Base-by-base conservation (phyloP, 495 filamentous ascomycete genomes). In the Aspergillus cristatus region DNA sequence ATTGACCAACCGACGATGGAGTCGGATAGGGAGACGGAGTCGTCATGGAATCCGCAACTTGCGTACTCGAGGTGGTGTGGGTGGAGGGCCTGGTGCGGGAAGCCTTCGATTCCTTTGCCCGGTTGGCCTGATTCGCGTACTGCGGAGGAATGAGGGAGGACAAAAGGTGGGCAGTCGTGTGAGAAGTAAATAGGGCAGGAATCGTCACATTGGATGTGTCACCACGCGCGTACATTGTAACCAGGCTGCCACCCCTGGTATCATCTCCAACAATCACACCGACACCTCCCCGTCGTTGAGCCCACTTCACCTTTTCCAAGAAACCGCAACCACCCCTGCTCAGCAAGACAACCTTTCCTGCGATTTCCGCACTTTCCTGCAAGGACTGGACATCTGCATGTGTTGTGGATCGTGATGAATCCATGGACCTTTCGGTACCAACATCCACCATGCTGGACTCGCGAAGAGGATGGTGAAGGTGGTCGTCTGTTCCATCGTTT, bases 161-260 rank as follows among this genome's bases (percentile, higher is more conserved):
- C 5, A 99, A 71, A 13, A 99, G 68, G 54, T 95, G 88, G 2
- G 93, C 91, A 6, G 89, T 97, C 4, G 86, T 99, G 47, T 88
- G 75, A 1, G 91, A 94, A 1, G 91, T 97, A 55, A 99, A 99
- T 10, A 97, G 63, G 1, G 93, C 82, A 3, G 91, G 87, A 34
- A 97, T 96, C 2, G 86, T 84, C 43, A 97, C 74, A 48, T 98
- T 95, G 20, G 85, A 93, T 3, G 87, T 95, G 58, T 96, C 87
- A 16, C 90, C 91, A 34, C 81, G 71, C 7, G 91, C 93, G 58
- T 94, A 97, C 91, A 99, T 99, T 39, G 89, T 91, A 28, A 99
- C 81, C 41, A 99, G 57, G 16, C 71, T 73, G 8, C 86, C 90
- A 25, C 89, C 86, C 38, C 82, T 78, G 32, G 83, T 81, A 58